Percentiles rank a stretch among this genome's conserved stretches.
Evolutionary conservation across 78 protist genomes (phyloP).

Genomic region (Tieghemostelium lacteum): DNA sequence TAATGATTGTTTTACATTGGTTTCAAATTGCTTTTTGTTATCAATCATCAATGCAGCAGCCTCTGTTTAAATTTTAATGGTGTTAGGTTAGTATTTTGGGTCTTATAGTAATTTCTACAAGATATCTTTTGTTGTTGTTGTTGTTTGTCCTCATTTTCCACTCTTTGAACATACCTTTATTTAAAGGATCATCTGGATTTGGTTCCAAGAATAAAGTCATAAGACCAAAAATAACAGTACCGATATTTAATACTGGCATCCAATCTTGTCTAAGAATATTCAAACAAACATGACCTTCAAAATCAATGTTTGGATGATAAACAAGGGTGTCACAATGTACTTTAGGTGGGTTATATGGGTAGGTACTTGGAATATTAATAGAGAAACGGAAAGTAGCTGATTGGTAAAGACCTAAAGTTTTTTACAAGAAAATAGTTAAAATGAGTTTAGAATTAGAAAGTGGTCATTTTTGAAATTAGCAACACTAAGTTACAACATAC

Average conservation of each 20-base stretch:
- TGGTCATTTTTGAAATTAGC: background rate
- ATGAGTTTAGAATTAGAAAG: background rate
- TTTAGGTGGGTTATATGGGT: slow-evolving; percentile 87
- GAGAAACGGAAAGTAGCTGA: slow-evolving; percentile 81
- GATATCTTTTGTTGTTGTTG: too few relatives aligned
- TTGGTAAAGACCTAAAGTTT: slow-evolving; percentile 52
- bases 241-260: slow-evolving; percentile 88
- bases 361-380: slow-evolving; percentile 79
- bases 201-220: slow-evolving; percentile 90
- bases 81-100: background rate
- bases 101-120: background rate
- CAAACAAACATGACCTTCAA: slow-evolving; percentile 91
- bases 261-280: slow-evolving; percentile 91
- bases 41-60: slow-evolving; percentile 84
- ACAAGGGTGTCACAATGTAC: slow-evolving; percentile 83
- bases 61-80: slow-evolving; percentile 18
- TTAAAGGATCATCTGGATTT: slow-evolving; percentile 93
- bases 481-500: slow-evolving; percentile 1
- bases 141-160: background rate
- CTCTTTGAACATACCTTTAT: slow-evolving; percentile 55
- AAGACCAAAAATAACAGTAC: slow-evolving; percentile 85
- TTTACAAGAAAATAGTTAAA: background rate
- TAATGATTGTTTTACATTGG: slow-evolving; percentile 75
- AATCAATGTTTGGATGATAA: slow-evolving; percentile 93
- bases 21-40: slow-evolving; percentile 69